These are phyloP conservation scores for Fraxinus pennsylvanica DNA, from an alignment of 257 asterid species.

Conservation along the genomic window DNA sequence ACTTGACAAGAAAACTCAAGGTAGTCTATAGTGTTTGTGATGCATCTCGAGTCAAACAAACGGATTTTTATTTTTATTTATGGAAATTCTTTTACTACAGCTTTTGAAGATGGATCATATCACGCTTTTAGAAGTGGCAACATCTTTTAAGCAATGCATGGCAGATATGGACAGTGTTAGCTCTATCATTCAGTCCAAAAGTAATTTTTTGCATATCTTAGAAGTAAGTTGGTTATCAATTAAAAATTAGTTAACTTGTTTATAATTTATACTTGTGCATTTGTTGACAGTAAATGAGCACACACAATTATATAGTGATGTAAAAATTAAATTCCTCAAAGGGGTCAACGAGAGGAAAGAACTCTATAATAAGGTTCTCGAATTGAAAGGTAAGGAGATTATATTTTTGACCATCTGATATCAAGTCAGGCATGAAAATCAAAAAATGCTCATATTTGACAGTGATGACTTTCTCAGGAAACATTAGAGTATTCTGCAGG, in stretches of 20 bases:
- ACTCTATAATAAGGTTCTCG: conserved; percentile 84
- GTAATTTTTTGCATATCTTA: conserved; percentile 35
- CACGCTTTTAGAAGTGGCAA: conserved; percentile 71
- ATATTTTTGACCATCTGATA: neutral
- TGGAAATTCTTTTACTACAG: conserved; percentile 41
- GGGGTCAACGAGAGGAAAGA: conserved; percentile 75
- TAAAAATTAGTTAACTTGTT: neutral
- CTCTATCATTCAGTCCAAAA: conserved; percentile 56
- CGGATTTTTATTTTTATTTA: conserved; percentile 12
- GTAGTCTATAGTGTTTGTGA: conserved; percentile 34
- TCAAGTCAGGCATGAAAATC: conserved; percentile 8
- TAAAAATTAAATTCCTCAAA: conserved; percentile 60
- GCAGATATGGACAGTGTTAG: conserved; percentile 59
- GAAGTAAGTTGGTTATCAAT: conserved; percentile 18
- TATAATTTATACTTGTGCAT: conserved; percentile 11
- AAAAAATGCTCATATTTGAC: conserved; percentile 21
- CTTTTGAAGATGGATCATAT: conserved; percentile 83
- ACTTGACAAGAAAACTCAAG: conserved; percentile 82
- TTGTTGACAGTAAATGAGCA: conserved; percentile 62
- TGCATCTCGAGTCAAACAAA: conserved; percentile 11
- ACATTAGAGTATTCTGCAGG: conserved; percentile 94
- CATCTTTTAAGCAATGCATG: conserved; percentile 51
- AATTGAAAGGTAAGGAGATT: conserved; percentile 67
- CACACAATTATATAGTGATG: conserved; percentile 56
- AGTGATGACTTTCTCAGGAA: conserved; percentile 54